These are phyloP conservation scores for Bruguiera gymnorhiza DNA, from an alignment of 345 rosid species.

Conservation along the genomic window DNA sequence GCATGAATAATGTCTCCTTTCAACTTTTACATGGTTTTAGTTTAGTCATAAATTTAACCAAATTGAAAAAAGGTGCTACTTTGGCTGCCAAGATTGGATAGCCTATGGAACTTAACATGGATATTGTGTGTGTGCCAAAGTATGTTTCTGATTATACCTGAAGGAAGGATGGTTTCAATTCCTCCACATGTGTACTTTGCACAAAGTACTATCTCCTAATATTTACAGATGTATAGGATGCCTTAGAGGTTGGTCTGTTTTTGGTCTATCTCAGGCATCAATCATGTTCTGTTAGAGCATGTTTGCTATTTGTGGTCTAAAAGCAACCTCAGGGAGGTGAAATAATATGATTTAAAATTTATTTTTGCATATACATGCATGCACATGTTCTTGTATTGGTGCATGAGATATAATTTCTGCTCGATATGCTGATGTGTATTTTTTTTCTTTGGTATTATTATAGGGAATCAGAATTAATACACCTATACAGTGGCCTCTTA, in stretches of 20 bases:
- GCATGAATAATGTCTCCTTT: not conserved
- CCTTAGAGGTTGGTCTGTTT: too few species aligned
- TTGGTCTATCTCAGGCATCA: too few species aligned
- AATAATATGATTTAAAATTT: not conserved
- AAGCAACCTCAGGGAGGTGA: not conserved
- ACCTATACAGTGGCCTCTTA: conserved; percentile 89
- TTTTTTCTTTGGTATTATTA: conserved; percentile 13
- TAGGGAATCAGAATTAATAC: conserved; percentile 82
- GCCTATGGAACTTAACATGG: too few species aligned
- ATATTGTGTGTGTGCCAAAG: too few species aligned
- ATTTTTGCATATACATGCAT: not conserved
- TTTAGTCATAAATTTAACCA: not conserved
- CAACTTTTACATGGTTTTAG: not conserved
- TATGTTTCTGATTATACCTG: too few species aligned
- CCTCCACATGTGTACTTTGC: too few species aligned
- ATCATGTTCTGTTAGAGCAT: too few species aligned
- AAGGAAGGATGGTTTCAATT: too few species aligned
- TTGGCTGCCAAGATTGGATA: not conserved
- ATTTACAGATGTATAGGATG: too few species aligned
- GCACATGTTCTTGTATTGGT: too few species aligned
- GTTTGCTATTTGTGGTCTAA: too few species aligned
- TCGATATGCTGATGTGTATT: not conserved
- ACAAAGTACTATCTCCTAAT: too few species aligned
- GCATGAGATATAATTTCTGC: not conserved
- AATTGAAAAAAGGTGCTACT: not conserved